Percentiles rank a stretch among this genome's conserved stretches.
phyloP scores from a whole-genome alignment of 1,284 basidiomycete species.

The Cryptococcus sp. region DNA sequence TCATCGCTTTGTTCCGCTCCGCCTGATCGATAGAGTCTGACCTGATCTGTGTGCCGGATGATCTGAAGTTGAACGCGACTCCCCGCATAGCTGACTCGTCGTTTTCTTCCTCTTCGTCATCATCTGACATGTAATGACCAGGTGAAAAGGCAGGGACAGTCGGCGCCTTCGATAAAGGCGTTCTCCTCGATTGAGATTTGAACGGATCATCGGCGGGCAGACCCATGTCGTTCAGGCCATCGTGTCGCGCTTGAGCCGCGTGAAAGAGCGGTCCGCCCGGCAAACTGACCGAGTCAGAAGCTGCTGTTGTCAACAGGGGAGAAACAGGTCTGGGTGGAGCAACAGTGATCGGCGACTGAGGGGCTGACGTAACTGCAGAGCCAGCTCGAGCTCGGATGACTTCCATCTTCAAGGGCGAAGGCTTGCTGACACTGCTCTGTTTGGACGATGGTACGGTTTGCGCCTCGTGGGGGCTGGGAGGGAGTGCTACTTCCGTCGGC shows the following conservation, averaged over 20 bases:
- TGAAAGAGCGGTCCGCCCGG: constrained; percentile 4
- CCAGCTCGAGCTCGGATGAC: constrained; percentile 4
- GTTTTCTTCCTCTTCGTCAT: constrained; percentile 8
- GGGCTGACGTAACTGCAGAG: not conserved
- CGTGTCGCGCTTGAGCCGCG: not conserved
- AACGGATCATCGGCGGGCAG: constrained; percentile 3
- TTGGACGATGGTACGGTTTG: not conserved
- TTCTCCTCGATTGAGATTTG: not conserved
- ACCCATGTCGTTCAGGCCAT: constrained; percentile 1
- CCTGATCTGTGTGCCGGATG: not conserved
- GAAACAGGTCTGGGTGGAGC: constrained; percentile 12
- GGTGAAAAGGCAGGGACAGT: constrained; percentile 4
- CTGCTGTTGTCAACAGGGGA: constrained; percentile 13
- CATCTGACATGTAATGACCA: constrained; percentile 1
- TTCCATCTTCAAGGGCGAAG: constrained; percentile 12
- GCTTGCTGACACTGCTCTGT: constrained; percentile 1
- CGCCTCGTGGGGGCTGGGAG: constrained; percentile 17
- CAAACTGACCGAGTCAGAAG: not conserved
- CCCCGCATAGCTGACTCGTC: constrained; percentile 5
- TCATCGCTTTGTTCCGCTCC: no score
- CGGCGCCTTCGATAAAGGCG: constrained; percentile 14
- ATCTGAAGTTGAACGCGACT: constrained; percentile 11
- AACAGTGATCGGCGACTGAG: constrained; percentile 10
- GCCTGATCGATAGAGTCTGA: no score
- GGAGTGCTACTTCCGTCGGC: constrained; percentile 15